Evolutionary conservation across 108 stramenopile genomes (phyloP), one percentile per base, ranked within the genome.

Genomic region (Chaetoceros muelleri): DNA sequence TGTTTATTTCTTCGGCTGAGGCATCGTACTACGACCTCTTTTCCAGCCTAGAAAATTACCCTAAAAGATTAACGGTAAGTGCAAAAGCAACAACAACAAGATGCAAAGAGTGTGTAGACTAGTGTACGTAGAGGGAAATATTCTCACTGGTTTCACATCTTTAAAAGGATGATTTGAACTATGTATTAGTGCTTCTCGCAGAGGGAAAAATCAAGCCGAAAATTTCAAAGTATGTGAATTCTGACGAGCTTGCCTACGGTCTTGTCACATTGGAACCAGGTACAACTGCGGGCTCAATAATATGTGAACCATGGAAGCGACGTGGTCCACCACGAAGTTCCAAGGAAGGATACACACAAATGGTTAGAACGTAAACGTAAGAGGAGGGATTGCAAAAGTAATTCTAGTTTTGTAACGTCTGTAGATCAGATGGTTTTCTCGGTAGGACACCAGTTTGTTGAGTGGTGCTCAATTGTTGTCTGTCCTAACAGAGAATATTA

Each of bases 171-270:
- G 74, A 75, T 56, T 40, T 67, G 1, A 30, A 47, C n/a, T 67
- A 48, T 57, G 45, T 75, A 1, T 61, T 70, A 28, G 28, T 48
- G 5, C 18, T 70, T 26, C 46, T 71, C 3, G n/a, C 31, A 26
- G 21, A 54, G 18, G 51, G 69, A 46, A 50, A 46, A 17, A 61
- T 75, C 24, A 54, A 69, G 27, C 74, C 74, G 30, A 55, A 63
- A 1, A 64, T 75, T 29, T 75, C 29, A 45, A 17, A 31, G 20
- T 58, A 17, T 19, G 34, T 21, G 65, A 71, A 1, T 31, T 75
- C 3, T 8, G 34, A 40, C 34, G 34, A 40, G 34, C 34, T 40
- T 13, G 13, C 5, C 8, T 40, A 10, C 5, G 34, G 34, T 10
- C 1, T n/a, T 0, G 25, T 62, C 2, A 53, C 31, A 28, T 54